phyloP scores from a whole-genome alignment of 139 green algal species.

The Coccomyxa sp. region DNA sequence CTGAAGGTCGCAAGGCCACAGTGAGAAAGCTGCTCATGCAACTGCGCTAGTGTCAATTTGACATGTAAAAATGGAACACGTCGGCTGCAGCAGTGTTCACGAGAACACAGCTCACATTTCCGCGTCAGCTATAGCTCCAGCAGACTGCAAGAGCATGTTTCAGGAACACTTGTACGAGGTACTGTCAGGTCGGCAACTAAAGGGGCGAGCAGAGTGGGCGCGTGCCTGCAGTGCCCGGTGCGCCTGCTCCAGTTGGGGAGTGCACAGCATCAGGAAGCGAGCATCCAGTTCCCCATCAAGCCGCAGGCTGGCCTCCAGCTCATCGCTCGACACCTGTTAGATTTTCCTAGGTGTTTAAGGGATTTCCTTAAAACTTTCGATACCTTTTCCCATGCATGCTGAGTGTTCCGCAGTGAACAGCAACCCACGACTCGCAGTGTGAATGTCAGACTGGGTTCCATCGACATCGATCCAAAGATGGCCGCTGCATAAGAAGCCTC shows the following conservation, averaged over 20 bases:
- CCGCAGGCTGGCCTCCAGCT: not conserved
- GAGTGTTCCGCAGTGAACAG: conserved; percentile 11
- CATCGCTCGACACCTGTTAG: not conserved
- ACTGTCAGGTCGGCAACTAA: not conserved
- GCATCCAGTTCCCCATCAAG: conserved; percentile 36
- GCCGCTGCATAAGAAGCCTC: not conserved
- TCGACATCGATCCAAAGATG: not conserved
- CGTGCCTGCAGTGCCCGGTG: not conserved
- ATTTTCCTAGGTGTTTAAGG: not conserved
- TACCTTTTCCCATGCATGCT: not conserved
- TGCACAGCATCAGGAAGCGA: conserved; percentile 50
- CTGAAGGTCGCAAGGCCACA: no score
- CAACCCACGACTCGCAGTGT: not conserved
- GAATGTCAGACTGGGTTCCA: not conserved
- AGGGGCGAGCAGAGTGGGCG: not conserved
- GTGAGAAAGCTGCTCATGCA: no score
- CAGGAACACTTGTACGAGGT: not conserved
- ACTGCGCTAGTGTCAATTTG: no score
- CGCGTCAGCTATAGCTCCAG: not conserved
- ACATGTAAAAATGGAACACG: no score
- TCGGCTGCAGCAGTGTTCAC: no score
- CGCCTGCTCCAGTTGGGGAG: conserved; percentile 33
- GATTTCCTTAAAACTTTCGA: not conserved
- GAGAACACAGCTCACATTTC: not conserved
- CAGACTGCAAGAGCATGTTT: not conserved